Conservation (phyloP, 129 eudicot species). For the Ambrosia artemisiifolia region DNA sequence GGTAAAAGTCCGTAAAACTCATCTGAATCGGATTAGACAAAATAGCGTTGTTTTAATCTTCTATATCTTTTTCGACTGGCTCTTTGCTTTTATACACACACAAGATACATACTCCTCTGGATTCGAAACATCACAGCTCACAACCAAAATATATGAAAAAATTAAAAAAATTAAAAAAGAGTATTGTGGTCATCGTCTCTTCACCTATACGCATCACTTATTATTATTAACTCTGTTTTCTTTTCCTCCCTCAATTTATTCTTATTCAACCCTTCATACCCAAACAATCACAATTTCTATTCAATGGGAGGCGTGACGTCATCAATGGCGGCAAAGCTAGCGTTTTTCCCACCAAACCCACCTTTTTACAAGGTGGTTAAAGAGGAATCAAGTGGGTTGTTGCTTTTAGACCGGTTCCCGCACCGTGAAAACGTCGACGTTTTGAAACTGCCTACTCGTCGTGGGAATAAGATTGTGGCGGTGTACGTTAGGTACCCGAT, state of each 20-base stretch:
- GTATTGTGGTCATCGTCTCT: slow-evolving; percentile 35
- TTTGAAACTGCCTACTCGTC: slow-evolving; percentile 52
- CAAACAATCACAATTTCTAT: not conserved
- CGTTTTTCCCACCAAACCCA: slow-evolving; percentile 88
- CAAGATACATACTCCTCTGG: slow-evolving; percentile 17
- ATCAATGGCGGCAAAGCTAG: slow-evolving; percentile 92
- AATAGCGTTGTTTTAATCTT: too few species aligned
- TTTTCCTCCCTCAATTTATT: slow-evolving; percentile 1
- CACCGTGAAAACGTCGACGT: slow-evolving; percentile 88
- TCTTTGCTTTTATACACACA: too few species aligned
- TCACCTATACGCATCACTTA: slow-evolving; percentile 22
- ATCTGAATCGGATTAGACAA: too few species aligned
- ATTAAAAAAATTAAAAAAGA: not conserved
- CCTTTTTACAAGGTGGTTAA: slow-evolving; percentile 66
- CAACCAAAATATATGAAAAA: not conserved
- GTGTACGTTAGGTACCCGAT: slow-evolving; percentile 71
- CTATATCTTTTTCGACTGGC: too few species aligned
- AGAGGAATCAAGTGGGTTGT: slow-evolving; percentile 56
- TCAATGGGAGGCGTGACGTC: slow-evolving; percentile 93
- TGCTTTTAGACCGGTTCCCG: slow-evolving; percentile 50
- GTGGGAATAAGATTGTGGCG: slow-evolving; percentile 70
- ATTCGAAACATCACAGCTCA: slow-evolving; percentile 16
- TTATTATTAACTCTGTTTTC: not conserved
- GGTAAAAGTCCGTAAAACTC: too few species aligned
- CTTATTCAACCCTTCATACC: not conserved